phyloP scores from a whole-genome alignment of 2,329 filamentous ascomycete genomes.

The Diplocarpon mali region DNA sequence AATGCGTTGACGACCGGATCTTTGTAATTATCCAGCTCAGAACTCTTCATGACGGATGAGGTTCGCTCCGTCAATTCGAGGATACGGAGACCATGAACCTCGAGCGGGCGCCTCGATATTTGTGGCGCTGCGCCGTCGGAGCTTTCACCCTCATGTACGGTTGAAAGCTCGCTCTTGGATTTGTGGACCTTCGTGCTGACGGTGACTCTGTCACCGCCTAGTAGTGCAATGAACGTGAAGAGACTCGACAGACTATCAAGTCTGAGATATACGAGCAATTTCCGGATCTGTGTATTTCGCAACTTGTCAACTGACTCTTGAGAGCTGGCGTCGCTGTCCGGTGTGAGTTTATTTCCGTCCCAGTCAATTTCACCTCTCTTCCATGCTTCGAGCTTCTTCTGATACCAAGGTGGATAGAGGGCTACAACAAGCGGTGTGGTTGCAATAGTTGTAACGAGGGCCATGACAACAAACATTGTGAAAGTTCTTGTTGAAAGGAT shows the following conservation, averaged over 20 bases:
- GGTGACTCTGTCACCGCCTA: slow-evolving; percentile 43
- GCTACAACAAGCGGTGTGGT: slow-evolving; percentile 66
- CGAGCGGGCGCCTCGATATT: slow-evolving; percentile 14
- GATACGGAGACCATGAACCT: slow-evolving; percentile 65
- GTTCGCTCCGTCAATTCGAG: slow-evolving; percentile 83
- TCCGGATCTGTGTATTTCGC: slow-evolving; percentile 41
- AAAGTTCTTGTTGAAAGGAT: slow-evolving; percentile 76
- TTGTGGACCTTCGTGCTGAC: slow-evolving; percentile 27
- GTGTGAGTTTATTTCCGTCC: slow-evolving; percentile 46
- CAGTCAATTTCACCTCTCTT: slow-evolving; percentile 85
- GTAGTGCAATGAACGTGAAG: slow-evolving; percentile 70
- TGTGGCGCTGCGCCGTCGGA: slow-evolving; percentile 19
- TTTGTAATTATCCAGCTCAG: slow-evolving; percentile 65
- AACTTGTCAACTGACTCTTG: slow-evolving; percentile 36
- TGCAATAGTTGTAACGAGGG: slow-evolving; percentile 71
- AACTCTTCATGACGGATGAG: slow-evolving; percentile 90
- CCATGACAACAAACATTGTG: slow-evolving; percentile 93
- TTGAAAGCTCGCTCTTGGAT: slow-evolving; percentile 24
- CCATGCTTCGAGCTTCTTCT: slow-evolving; percentile 62
- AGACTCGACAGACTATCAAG: slow-evolving; percentile 75
- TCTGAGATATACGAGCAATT: slow-evolving; percentile 69
- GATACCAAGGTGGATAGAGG: slow-evolving; percentile 70
- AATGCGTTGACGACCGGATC: slow-evolving; percentile 91
- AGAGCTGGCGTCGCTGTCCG: slow-evolving; percentile 29
- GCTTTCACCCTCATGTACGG: slow-evolving; percentile 20